These are phyloP conservation scores for Aegilops umbellulata DNA, from an alignment of 176 grass and related monocot genomes.

Conservation along the genomic window DNA sequence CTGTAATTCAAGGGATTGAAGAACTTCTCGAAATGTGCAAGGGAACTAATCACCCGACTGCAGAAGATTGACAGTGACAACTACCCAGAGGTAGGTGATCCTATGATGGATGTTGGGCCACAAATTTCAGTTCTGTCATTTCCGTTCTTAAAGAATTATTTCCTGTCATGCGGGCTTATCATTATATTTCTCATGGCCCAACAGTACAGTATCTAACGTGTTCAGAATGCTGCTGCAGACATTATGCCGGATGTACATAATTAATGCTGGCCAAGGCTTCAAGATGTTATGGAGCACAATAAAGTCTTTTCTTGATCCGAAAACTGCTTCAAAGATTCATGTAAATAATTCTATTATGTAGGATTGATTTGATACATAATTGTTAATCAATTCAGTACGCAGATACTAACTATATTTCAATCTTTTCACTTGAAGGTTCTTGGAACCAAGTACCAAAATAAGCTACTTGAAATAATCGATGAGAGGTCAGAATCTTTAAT, in stretches of 20 bases:
- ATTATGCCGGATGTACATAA: conserved; percentile 74
- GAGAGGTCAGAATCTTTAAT: conserved; percentile 48
- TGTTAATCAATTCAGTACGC: conserved; percentile 13
- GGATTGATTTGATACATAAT: conserved; percentile 7
- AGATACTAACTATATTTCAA: conserved; percentile 20
- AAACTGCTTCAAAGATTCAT: conserved; percentile 98
- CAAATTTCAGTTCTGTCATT: background rate
- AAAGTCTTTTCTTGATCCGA: conserved; percentile 98
- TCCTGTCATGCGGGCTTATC: background rate
- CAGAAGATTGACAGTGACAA: conserved; percentile 97
- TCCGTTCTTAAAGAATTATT: background rate
- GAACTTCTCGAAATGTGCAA: conserved; percentile 87
- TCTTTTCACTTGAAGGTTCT: conserved; percentile 68
- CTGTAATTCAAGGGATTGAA: conserved; percentile 76
- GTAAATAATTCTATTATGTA: conserved; percentile 41
- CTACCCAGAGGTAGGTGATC: conserved; percentile 81
- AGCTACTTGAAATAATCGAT: conserved; percentile 93
- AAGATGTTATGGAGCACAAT: conserved; percentile 91
- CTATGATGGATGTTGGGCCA: background rate
- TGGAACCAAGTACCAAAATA: conserved; percentile 88
- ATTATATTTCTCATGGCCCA: conserved; percentile 31
- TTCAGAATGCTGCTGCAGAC: conserved; percentile 58
- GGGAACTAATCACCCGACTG: conserved; percentile 82
- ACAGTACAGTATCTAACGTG: conserved; percentile 13
- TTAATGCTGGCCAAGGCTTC: conserved; percentile 95